Percentiles rank a stretch among this genome's conserved stretches.
phyloP scores from a whole-genome alignment of 495 filamentous ascomycete genomes.

The Neurospora sp. region DNA sequence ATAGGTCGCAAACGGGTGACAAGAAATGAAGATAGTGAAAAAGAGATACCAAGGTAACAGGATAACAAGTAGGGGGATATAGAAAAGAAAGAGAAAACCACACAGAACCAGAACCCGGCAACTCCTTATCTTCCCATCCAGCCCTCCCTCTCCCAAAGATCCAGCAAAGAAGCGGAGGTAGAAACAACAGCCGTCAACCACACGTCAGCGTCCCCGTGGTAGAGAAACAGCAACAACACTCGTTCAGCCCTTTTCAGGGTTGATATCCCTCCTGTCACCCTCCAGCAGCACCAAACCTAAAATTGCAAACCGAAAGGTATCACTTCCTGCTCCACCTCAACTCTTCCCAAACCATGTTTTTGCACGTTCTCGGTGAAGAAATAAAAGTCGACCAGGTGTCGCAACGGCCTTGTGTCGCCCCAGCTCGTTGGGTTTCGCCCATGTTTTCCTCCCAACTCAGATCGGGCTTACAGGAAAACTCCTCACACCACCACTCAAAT shows the following conservation, averaged over 20 bases:
- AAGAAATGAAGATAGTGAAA: neutral
- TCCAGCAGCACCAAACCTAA: neutral
- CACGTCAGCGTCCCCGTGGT: neutral
- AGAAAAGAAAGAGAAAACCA: neutral
- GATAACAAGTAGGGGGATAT: neutral
- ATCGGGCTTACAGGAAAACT: slow-evolving; percentile 55
- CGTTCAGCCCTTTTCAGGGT: neutral
- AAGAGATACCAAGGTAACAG: neutral
- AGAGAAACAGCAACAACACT: neutral
- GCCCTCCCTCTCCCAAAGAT: neutral
- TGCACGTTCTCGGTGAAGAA: neutral
- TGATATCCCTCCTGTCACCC: neutral
- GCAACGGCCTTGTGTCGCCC: neutral
- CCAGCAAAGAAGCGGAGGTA: neutral
- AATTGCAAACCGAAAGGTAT: neutral
- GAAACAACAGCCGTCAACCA: neutral
- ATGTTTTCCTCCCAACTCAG: neutral
- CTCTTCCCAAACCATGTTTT: neutral
- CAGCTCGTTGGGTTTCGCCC: neutral
- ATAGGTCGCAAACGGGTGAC: neutral
- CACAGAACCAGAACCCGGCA: neutral
- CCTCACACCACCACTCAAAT: slow-evolving; percentile 52
- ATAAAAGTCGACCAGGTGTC: neutral
- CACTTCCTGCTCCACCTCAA: neutral
- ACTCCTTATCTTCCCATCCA: neutral